Evolutionary conservation across 2,329 filamentous ascomycete species (phyloP), one percentile per base, ranked within the genome.

Genomic region (Penicillium digitatum): DNA sequence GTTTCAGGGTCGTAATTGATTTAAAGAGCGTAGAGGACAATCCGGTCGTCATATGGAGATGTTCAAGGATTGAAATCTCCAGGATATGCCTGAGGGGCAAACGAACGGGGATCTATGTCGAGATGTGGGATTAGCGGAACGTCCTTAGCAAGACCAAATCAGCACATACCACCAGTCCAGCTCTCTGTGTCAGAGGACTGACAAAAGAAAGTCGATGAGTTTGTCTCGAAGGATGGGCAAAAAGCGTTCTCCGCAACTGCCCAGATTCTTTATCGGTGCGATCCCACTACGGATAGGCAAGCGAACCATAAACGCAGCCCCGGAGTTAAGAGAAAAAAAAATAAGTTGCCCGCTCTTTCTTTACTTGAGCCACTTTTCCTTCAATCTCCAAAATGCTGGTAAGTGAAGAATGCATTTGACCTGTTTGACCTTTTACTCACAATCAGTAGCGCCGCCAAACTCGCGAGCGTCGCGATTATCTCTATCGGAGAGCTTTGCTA

Each of bases 401-500:
- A 62, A 46, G 68, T 65, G 10, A 18, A 52, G 29, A 11, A 22
- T 12, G 16, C 12, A 29, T 9, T 26, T 10, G 8, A 34, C 3
- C 38, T 5, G 5, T 20, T 5, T 22, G 27, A 10, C 3, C 29
- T 37, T 27, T 47, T 27, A 55, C 32, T 54, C 4, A 47, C 55
- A 18, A 54, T 52, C 14, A 43, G 34, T 62, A 83, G 77, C 83
- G 87, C 67, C 83, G 87, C 80, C 87, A 90, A 81, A 86, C 87
- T 59, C 85, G 89, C 64, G 85, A 92, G 74, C 82, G 90, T 66
- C 82, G 89, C 65, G 90, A 95, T 71, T 95, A 97, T 74, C 85
- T 99, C 66, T 95, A 96, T 74, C 86, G 93, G 57, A 87, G 89
- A 68, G 93, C 94, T 35, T 81, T 96, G 55, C 87, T 90, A 22